phyloP scores from a whole-genome alignment of 1,284 basidiomycete genomes.

The Neolentinus lepideus region DNA sequence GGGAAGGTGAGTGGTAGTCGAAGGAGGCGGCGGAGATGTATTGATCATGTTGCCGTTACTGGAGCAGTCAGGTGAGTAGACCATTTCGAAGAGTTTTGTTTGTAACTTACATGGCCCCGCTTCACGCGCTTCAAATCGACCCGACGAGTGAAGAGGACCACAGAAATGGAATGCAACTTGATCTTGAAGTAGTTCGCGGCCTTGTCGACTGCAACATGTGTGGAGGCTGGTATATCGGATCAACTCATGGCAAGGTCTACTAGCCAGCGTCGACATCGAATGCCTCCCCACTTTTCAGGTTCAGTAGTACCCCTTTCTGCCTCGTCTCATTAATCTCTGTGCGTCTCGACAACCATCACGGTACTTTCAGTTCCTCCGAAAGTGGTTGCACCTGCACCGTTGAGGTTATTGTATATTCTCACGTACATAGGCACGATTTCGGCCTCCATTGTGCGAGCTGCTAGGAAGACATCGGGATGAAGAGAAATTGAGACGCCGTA shows the following conservation, averaged over 20 bases:
- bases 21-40: background rate
- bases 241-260: too few relatives aligned
- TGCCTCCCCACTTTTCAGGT: conserved; percentile 98
- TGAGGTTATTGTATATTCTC: conserved; percentile 78
- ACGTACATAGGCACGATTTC: conserved; percentile 95
- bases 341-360: conserved; percentile 89
- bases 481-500: conserved; percentile 86
- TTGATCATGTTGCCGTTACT: conserved; percentile 78
- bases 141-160: conserved; percentile 77
- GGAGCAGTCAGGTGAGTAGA: background rate
- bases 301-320: conserved; percentile 86
- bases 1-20: background rate
- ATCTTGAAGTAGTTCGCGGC: conserved; percentile 87
- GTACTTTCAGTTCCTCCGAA: conserved; percentile 97
- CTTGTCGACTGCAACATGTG: conserved; percentile 96
- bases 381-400: conserved; percentile 87
- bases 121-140: conserved; percentile 74
- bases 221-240: conserved; percentile 80
- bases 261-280: too few relatives aligned
- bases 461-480: conserved; percentile 94
- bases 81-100: conserved; percentile 3
- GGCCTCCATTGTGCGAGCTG: conserved; percentile 95
- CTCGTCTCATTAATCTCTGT: conserved; percentile 86
- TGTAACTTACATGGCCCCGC: conserved; percentile 74
- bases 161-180: conserved; percentile 85